Evolutionary conservation across 2,329 filamentous ascomycete genomes (phyloP), one percentile per base, ranked within the genome.

Genomic region (Fusarium bactridioides): DNA sequence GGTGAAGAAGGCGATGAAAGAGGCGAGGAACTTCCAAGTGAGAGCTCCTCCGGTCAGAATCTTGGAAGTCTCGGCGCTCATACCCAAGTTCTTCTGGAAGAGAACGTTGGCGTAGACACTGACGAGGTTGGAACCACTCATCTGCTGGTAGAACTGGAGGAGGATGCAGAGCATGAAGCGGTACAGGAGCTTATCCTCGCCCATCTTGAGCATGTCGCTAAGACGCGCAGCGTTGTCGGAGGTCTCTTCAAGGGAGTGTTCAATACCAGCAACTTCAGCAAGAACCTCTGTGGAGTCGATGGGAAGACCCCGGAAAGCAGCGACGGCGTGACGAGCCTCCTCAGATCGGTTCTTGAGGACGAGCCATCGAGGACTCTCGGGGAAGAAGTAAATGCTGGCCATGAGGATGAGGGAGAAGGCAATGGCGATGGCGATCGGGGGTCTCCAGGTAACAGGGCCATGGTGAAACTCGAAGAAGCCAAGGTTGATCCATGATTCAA

Each of bases 181-280:
- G 78, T 88, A 87, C 21, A 82, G 77, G 3, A 86, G 82, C 78
- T 85, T 85, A 59, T 87, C 85, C 15, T 85, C 82, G 61, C 84
- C 85, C 81, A 84, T 85, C 71, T 81, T 84, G 72, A 86, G 79
- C 74, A 87, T 79, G 48, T 86, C 83, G 44, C 74, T 77, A 15
- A 86, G 77, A 59, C 78, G 82, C 7, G 81, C 80, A 16, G 79
- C 80, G 45, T 78, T 76, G 8, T 76, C 70, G 40, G 76, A 76
- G 10, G 83, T 82, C 60, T 83, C 80, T 72, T 87, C 85, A 31
- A 87, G 83, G 0, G 84, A 84, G 65, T 82, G 79, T 69, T 87
- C 84, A 33, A 88, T 87, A 35, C 82, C 84, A 5, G 80, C 79
- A 7, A 88, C 79, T 69, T 87, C 86, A 5, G 79, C 78, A 16